Evolutionary conservation across 495 filamentous ascomycete genomes (phyloP).

Genomic region (Penicillium taxi): DNA sequence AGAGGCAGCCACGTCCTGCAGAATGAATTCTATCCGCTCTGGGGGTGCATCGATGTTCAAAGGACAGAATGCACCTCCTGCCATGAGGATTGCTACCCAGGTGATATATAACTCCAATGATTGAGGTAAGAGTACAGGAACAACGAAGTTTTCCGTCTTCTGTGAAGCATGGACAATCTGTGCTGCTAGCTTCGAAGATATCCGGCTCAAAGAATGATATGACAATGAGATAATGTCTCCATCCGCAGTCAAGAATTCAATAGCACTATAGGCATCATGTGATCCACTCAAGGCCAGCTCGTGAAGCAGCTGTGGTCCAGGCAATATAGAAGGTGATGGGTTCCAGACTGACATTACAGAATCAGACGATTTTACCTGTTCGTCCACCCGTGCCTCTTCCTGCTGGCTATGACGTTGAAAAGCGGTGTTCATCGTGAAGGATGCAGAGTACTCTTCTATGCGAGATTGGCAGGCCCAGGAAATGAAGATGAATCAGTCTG

Average conservation of each 20-base stretch:
- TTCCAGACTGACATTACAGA: slow-evolving; percentile 54
- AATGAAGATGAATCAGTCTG: too few species aligned
- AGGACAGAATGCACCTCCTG: slow-evolving; percentile 74
- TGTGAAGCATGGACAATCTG: slow-evolving; percentile 31
- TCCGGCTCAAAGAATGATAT: slow-evolving; percentile 51
- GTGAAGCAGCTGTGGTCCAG: slow-evolving; percentile 59
- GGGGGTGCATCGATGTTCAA: slow-evolving; percentile 61
- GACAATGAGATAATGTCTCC: slow-evolving; percentile 40
- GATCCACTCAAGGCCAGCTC: slow-evolving; percentile 42
- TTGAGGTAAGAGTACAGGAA: slow-evolving; percentile 68
- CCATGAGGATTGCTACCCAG: slow-evolving; percentile 63
- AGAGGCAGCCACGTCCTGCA: slow-evolving; percentile 54
- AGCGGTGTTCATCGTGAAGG: too few species aligned
- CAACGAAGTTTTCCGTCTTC: slow-evolving; percentile 26
- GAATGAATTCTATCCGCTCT: slow-evolving; percentile 66
- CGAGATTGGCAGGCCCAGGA: too few species aligned
- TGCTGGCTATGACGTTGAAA: too few species aligned
- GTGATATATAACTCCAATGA: slow-evolving; percentile 62
- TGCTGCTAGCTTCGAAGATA: slow-evolving; percentile 46
- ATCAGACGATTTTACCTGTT: slow-evolving; percentile 8
- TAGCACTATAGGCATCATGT: slow-evolving; percentile 26
- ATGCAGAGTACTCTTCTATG: too few species aligned
- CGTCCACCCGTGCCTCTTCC: slow-evolving; percentile 11
- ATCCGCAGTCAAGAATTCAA: slow-evolving; percentile 51
- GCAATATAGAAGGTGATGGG: slow-evolving; percentile 40